phyloP scores from a whole-genome alignment of 202 grass and related monocot genomes.

The Tripidium arundinaceum region DNA sequence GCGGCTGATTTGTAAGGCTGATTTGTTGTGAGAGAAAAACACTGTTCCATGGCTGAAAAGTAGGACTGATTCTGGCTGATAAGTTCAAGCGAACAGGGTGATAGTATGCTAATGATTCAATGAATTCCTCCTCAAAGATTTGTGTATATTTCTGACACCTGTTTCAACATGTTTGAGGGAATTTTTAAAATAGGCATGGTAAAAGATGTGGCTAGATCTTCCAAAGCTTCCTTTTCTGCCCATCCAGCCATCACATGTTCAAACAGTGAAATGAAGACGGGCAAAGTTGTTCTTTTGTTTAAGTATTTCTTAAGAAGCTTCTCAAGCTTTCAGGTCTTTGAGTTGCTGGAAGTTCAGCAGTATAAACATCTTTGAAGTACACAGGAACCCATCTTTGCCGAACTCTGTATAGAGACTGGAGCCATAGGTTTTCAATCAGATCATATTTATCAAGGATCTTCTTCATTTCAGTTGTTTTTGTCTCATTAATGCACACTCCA shows the following conservation, averaged over 20 bases:
- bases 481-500: slow-evolving; percentile 35
- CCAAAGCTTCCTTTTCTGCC: slow-evolving; percentile 58
- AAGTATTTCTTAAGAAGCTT: slow-evolving; percentile 56
- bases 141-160: slow-evolving; percentile 57
- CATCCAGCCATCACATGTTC: slow-evolving; percentile 63
- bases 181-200: slow-evolving; percentile 50
- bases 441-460: no score
- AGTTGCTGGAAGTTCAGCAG: slow-evolving; percentile 48
- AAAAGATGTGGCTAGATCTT: slow-evolving; percentile 66
- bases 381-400: slow-evolving; percentile 51
- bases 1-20: no score
- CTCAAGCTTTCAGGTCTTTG: slow-evolving; percentile 53
- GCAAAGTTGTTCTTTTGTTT: slow-evolving; percentile 42
- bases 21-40: no score
- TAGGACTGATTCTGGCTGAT: no score
- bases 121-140: slow-evolving; percentile 63
- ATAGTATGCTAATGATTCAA: slow-evolving; percentile 55
- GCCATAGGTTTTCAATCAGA: slow-evolving; percentile 54
- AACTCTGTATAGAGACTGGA: slow-evolving; percentile 53
- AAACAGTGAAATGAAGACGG: slow-evolving; percentile 60
- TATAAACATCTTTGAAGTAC: slow-evolving; percentile 53
- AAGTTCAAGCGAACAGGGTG: no score
- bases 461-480: slow-evolving; percentile 51
- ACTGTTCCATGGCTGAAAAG: no score
- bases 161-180: slow-evolving; percentile 54